These are phyloP conservation scores for Yamadazyma taylorii DNA, from an alignment of 1,139 yeast species.

Conservation along the genomic window DNA sequence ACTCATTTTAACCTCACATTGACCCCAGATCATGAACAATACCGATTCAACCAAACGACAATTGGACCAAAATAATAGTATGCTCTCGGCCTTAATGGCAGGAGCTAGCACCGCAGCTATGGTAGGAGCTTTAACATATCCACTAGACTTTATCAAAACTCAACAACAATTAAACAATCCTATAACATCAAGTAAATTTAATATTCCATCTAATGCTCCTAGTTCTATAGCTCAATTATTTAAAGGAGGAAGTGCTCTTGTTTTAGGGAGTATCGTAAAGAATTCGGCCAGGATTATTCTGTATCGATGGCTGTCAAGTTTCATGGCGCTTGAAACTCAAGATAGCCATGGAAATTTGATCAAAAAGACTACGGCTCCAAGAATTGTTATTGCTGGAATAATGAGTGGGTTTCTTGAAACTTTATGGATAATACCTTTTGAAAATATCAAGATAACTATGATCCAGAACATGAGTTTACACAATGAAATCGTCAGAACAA, in stretches of 20 bases:
- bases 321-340: slow-evolving; percentile 60
- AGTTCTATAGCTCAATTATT: slow-evolving; percentile 47
- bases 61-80: slow-evolving; percentile 15
- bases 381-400: slow-evolving; percentile 80
- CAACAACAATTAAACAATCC: slow-evolving; percentile 59
- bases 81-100: slow-evolving; percentile 66
- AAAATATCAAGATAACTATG: slow-evolving; percentile 82
- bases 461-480: slow-evolving; percentile 59
- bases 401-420: slow-evolving; percentile 85
- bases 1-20: too few species aligned
- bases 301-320: slow-evolving; percentile 74
- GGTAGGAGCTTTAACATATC: slow-evolving; percentile 74
- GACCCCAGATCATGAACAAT: background rate
- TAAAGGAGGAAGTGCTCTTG: slow-evolving; percentile 77
- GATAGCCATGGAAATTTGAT: slow-evolving; percentile 28
- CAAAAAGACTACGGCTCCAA: slow-evolving; percentile 62
- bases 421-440: slow-evolving; percentile 85
- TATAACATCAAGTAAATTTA: slow-evolving; percentile 35
- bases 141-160: slow-evolving; percentile 81
- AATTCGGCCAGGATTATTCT: slow-evolving; percentile 71
- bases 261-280: slow-evolving; percentile 73
- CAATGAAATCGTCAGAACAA: slow-evolving; percentile 32
- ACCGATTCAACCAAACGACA: background rate
- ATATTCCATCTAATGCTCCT: slow-evolving; percentile 41
- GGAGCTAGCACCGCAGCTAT: slow-evolving; percentile 76